Conservation (phyloP, 257 asterid genomes). For the Plantago major region DNA sequence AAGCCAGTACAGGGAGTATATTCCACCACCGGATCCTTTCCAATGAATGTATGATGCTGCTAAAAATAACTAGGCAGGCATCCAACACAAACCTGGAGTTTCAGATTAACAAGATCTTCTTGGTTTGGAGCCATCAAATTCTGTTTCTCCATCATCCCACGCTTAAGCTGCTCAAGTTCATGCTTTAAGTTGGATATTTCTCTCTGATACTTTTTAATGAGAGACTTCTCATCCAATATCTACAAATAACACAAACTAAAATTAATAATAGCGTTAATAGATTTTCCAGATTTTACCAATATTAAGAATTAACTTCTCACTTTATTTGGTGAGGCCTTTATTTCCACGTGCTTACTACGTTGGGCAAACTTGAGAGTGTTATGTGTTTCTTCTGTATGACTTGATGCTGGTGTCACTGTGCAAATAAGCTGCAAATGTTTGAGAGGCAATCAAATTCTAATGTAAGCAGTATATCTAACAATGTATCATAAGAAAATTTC, state of each 20-base stretch:
- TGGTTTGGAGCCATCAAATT: constrained; percentile 44
- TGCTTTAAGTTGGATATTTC: constrained; percentile 71
- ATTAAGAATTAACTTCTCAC: constrained; percentile 27
- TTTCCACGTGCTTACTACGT: constrained; percentile 71
- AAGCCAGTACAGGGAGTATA: constrained; percentile 5
- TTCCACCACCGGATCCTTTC: not conserved
- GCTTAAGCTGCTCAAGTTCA: constrained; percentile 73
- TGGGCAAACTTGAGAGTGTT: constrained; percentile 78
- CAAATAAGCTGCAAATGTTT: constrained; percentile 64
- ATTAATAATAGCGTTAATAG: constrained; percentile 14
- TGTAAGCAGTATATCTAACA: constrained; percentile 14
- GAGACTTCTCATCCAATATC: constrained; percentile 89
- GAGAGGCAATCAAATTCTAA: constrained; percentile 20
- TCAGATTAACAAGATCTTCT: constrained; percentile 70
- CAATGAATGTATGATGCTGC: constrained; percentile 1
- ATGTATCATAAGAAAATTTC: constrained; percentile 11
- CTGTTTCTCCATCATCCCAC: constrained; percentile 72
- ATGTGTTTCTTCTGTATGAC: constrained; percentile 80
- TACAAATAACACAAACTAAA: constrained; percentile 23
- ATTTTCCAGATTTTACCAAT: constrained; percentile 3
- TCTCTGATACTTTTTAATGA: constrained; percentile 77
- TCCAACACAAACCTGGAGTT: constrained; percentile 51
- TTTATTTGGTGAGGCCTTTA: constrained; percentile 66
- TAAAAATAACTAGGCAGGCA: constrained; percentile 2
- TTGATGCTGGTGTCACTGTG: constrained; percentile 79